Conservation (phyloP, 2,329 filamentous ascomycete species). For the Colletotrichum incanum region DNA sequence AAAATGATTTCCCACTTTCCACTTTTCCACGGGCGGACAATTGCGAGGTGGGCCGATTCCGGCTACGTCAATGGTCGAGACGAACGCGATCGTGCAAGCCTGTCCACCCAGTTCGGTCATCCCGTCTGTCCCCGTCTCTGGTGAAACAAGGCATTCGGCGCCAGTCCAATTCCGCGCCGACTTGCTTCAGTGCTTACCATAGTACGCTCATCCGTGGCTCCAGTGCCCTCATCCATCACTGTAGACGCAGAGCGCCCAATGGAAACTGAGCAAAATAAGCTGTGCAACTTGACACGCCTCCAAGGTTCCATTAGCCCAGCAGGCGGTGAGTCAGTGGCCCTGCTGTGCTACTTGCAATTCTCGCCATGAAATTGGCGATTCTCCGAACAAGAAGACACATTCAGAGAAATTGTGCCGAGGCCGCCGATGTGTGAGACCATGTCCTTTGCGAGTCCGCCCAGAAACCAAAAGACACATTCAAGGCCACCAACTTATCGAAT, state of each 20-base stretch:
- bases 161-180: conserved; percentile 34
- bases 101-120: conserved; percentile 27
- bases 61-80: conserved; percentile 30
- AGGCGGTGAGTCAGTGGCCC: conserved; percentile 20
- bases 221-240: neutral
- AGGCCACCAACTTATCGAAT: conserved; percentile 11
- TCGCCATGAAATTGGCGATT: too few relatives aligned
- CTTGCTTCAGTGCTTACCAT: neutral
- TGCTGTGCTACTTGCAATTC: neutral
- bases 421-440: conserved; percentile 17
- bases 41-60: conserved; percentile 24
- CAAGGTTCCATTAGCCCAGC: neutral
- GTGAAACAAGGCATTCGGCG: conserved; percentile 40
- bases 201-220: neutral
- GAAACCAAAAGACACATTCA: neutral
- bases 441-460: conserved; percentile 5
- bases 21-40: conserved; percentile 28
- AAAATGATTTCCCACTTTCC: conserved; percentile 22
- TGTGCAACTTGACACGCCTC: conserved; percentile 1
- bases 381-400: neutral
- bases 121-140: conserved; percentile 25
- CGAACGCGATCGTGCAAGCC: conserved; percentile 18
- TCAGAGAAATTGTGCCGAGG: conserved; percentile 12
- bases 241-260: neutral
- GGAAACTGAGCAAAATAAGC: conserved; percentile 1